Evolutionary conservation across 1,139 yeast genomes (phyloP).

Genomic region (Protomyces gravidus): DNA sequence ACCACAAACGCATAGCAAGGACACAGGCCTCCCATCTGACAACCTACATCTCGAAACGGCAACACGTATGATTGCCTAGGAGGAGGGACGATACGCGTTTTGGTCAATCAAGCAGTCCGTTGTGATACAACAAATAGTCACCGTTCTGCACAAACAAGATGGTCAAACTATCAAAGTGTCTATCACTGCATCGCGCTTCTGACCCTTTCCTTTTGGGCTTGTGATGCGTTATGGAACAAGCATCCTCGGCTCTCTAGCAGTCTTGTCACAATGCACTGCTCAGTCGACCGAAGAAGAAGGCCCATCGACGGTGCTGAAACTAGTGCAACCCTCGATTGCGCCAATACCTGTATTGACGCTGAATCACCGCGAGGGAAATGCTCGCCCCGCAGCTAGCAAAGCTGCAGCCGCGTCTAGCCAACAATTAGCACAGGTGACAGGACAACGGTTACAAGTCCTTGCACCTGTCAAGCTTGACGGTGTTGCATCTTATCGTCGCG

Average conservation of each 20-base stretch:
- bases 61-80: background rate
- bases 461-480: background rate
- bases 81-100: background rate
- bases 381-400: background rate
- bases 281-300: background rate
- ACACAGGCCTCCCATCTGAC: background rate
- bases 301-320: background rate
- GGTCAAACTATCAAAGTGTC: too few relatives aligned
- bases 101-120: background rate
- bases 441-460: background rate
- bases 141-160: conserved; percentile 1
- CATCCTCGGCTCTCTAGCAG: background rate
- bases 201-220: too few relatives aligned
- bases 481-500: background rate
- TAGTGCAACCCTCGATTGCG: background rate
- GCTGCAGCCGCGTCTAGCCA: background rate
- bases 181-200: too few relatives aligned
- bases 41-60: background rate
- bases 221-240: background rate
- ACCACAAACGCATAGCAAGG: background rate
- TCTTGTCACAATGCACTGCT: background rate
- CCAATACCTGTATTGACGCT: background rate
- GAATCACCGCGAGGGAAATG: background rate
- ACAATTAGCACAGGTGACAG: background rate
- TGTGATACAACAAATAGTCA: conserved; percentile 1